Evolutionary conservation across 2,329 filamentous ascomycete genomes (phyloP), one percentile per base, ranked within the genome.

Genomic region (Stagonosporopsis rhizophila): DNA sequence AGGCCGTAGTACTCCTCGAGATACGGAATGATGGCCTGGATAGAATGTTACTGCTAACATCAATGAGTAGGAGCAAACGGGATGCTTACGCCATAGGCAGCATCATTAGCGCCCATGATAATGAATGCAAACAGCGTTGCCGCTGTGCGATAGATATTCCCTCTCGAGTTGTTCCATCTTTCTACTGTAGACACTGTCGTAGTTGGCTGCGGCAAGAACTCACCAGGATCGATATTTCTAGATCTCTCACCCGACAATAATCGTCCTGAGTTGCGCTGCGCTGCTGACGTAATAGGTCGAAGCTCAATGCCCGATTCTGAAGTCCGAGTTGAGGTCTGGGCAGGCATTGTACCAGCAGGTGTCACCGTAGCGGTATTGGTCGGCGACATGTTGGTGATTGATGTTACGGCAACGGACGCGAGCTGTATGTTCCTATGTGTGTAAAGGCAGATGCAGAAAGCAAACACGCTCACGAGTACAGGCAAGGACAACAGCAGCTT

Each of bases 61-160:
- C 25, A 32, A 7, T 9, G 2, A 6, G 28, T 19, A 23, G 4
- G 17, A 6, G 20, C 14, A 7, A 7, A 15, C 32, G 6, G 9
- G 12, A 19, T 34, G 23, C 81, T 71, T 77, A 86, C 85, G 30
- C 87, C 87, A 30, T 85, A 80, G 19, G 83, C 83, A 9, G 82
- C 87, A 74, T 90, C 88, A 66, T 88, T 88, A 77, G 87, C 82
- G 14, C 88, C 88, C 77, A 88, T 83, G 38, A 89, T 76, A 32
- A 85, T 75, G 59, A 90, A 85, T 1, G 81, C 80, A 67, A 83
- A 84, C 62, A 86, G 83, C 6, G 84, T 82, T 1, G 83, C 79
- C 19, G 83, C 71, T 44, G 84, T 83, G 30, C 87, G 82, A 61
- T 77, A 85, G 14, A 83, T 76, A 68, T 87, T 89, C 46, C 78